A percentile compares a stretch with the other conserved stretches of the same genome.
phyloP scores from a whole-genome alignment of 2,329 filamentous ascomycete species.

The Juglanconis oblonga region DNA sequence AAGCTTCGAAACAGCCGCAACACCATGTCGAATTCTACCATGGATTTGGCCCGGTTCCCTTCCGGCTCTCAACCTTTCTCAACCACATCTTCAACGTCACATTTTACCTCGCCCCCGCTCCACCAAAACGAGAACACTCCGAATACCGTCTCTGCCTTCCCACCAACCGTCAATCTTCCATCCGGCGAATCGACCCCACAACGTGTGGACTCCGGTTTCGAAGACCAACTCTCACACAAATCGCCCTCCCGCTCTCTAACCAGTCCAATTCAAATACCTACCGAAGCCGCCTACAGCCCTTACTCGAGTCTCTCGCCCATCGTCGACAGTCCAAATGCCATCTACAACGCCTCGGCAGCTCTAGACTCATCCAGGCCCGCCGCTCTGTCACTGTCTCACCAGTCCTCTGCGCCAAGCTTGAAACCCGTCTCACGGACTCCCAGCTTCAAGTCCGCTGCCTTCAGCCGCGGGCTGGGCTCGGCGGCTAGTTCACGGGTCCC shows the following conservation, averaged over 20 bases:
- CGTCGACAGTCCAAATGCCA: slow-evolving; percentile 16
- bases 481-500: slow-evolving; percentile 66
- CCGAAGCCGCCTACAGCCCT: slow-evolving; percentile 18
- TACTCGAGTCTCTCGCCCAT: slow-evolving; percentile 21
- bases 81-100: slow-evolving; percentile 13
- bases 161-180: slow-evolving; percentile 22
- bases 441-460: slow-evolving; percentile 54
- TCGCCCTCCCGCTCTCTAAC: slow-evolving; percentile 11
- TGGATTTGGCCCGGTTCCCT: slow-evolving; percentile 15
- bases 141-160: slow-evolving; percentile 29
- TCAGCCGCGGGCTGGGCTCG: slow-evolving; percentile 50
- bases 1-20: slow-evolving; percentile 22
- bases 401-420: slow-evolving; percentile 44
- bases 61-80: slow-evolving; percentile 7
- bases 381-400: slow-evolving; percentile 32
- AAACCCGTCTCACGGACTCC: slow-evolving; percentile 56
- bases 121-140: slow-evolving; percentile 24
- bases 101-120: slow-evolving; percentile 9
- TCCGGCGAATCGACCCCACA: slow-evolving; percentile 16
- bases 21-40: slow-evolving; percentile 21
- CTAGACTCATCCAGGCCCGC: slow-evolving; percentile 24
- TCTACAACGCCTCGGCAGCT: slow-evolving; percentile 5
- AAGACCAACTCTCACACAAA: slow-evolving; percentile 17
- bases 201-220: slow-evolving; percentile 11
- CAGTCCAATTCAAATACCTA: slow-evolving; percentile 19